Base-by-base conservation (phyloP, 192 early-diverging fungal genomes). In the Coemansia sp. region DNA sequence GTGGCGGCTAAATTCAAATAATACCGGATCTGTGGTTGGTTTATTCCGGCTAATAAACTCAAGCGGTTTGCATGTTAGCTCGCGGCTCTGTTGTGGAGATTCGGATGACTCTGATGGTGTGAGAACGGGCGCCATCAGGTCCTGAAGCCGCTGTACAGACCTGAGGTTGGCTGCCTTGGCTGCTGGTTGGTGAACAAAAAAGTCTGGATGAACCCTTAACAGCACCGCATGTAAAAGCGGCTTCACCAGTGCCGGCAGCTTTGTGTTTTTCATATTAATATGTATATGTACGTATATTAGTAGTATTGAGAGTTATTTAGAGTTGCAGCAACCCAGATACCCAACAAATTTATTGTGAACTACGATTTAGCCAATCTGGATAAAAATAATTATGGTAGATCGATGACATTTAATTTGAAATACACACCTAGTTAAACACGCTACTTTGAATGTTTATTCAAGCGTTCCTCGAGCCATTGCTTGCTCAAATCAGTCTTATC, bases 401-500 rank as follows among this genome's bases (percentile, higher is more conserved):
- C 6, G 8, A 44, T n/a, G 40, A 44, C 11, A 42, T 15, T 15
- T 44, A 5, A 44, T 44, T 8, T 8, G 8, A 34, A 34, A 34
- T 34, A 34, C 31, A 31, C 6, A 34, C 31, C 31, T 34, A 34
- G 31, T 34, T 34, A 8, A 34, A 34, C 31, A 8, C 7, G 3
- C 37, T 63, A 31, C 47, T 61, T 67, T 2, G 60, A 51, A 60
- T 55, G 58, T 59, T 74, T 70, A 58, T 70, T 72, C 36, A 90
- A 65, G 28, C 82, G 74, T 22, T 74, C 62, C 19, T 81, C 70
- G 5, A 94, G 57, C 86, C 89, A 93, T 26, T 88, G 82, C 10
- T 88, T 83, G 2, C 77, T 89, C 21, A 95, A 67, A 0, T 75
- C 60, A 46, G 90, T 89, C 17, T 85, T 62, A n/a, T 93, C 88